These are phyloP conservation scores for Marasmius fiardii DNA, from an alignment of 1,284 basidiomycete species.

Conservation along the genomic window DNA sequence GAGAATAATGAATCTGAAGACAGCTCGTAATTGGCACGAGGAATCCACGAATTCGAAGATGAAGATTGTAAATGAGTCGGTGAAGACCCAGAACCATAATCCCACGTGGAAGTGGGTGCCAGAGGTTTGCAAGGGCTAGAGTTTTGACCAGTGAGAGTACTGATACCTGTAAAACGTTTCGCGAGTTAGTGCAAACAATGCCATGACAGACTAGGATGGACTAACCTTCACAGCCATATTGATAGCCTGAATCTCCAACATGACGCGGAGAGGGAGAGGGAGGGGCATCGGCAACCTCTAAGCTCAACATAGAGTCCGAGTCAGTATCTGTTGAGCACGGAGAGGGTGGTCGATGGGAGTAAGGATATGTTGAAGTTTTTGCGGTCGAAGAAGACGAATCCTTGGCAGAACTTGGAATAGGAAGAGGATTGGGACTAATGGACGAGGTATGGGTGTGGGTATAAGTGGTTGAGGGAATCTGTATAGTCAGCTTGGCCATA, in stretches of 20 bases:
- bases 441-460: not conserved
- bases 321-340: not conserved
- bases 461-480: not conserved
- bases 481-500: not conserved
- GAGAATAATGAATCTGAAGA: not conserved
- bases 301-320: not conserved
- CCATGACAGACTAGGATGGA: not conserved
- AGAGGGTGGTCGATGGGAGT: not conserved
- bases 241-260: not conserved
- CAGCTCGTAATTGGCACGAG: not conserved
- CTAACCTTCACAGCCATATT: not conserved
- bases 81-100: not conserved
- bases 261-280: not conserved
- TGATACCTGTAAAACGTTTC: not conserved
- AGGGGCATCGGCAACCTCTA: not conserved
- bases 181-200: not conserved
- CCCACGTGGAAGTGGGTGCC: not conserved
- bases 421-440: not conserved
- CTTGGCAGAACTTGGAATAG: not conserved
- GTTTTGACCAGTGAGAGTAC: not conserved
- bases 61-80: not conserved
- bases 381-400: not conserved
- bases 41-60: not conserved
- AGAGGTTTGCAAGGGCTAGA: not conserved
- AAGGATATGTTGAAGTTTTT: not conserved